Conservation (phyloP, 495 filamentous ascomycete genomes). For the Halenospora varia region DNA sequence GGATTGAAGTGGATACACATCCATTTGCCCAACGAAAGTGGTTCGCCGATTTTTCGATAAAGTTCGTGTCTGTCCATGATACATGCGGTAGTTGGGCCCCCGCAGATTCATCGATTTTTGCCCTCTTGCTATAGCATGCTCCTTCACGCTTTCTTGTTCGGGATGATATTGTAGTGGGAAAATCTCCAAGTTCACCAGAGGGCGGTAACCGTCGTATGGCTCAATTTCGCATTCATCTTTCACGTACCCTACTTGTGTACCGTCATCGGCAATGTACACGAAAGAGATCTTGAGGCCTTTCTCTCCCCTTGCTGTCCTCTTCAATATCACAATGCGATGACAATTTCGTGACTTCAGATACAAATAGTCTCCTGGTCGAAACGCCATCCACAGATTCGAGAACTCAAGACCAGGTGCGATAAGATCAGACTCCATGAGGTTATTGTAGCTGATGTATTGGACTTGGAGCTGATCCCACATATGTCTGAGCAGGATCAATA, state of each 20-base stretch:
- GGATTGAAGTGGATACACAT: slow-evolving; percentile 6
- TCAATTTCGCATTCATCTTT: no score
- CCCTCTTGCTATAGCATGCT: slow-evolving; percentile 69
- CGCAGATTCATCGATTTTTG: slow-evolving; percentile 71
- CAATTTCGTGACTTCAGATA: background rate
- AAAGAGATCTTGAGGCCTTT: background rate
- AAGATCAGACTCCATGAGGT: background rate
- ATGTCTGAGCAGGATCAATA: background rate
- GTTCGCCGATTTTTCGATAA: background rate
- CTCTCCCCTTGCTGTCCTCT: background rate
- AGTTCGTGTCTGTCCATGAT: slow-evolving; percentile 1
- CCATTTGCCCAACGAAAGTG: background rate
- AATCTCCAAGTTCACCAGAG: slow-evolving; percentile 67
- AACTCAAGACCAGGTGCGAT: background rate
- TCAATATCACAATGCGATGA: background rate
- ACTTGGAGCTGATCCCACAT: background rate
- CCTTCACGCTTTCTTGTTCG: slow-evolving; percentile 49
- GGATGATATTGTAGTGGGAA: slow-evolving; percentile 81
- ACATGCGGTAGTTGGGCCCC: slow-evolving; percentile 71
- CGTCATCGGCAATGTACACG: background rate
- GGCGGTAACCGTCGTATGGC: slow-evolving; percentile 69
- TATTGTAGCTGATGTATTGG: background rate
- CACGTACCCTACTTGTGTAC: no score
- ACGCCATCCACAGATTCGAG: background rate
- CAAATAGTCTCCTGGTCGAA: background rate